Conservation (phyloP, 371 early-diverging fungal genomes). For the Amoeboaphelidium protococcarum region DNA sequence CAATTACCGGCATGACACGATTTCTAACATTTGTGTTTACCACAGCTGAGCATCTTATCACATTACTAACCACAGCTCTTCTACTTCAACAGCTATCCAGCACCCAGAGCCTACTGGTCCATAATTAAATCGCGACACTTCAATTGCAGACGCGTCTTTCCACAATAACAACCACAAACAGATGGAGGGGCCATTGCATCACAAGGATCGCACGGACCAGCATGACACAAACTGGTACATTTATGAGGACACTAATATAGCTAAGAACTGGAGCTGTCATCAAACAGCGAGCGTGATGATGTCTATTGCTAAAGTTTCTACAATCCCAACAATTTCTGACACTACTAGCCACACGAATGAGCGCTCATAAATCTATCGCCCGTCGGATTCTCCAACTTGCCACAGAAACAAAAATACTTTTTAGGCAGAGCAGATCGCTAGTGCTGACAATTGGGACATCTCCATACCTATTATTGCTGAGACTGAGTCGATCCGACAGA, state of each 20-base stretch:
- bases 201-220: constrained; percentile 82
- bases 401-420: constrained; percentile 62
- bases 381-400: constrained; percentile 40
- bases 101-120: too few species aligned
- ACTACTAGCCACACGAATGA: constrained; percentile 55
- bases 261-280: constrained; percentile 13
- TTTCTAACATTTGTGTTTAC: constrained; percentile 30
- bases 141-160: constrained; percentile 35
- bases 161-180: constrained; percentile 63
- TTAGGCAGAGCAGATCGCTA: constrained; percentile 29
- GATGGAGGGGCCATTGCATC: constrained; percentile 38
- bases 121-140: constrained; percentile 20
- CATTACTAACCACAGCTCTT: constrained; percentile 30
- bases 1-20: constrained; percentile 40
- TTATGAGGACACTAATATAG: constrained; percentile 31
- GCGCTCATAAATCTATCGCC: constrained; percentile 33
- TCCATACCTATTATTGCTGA: constrained; percentile 23
- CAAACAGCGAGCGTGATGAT: too few species aligned
- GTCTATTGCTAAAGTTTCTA: too few species aligned
- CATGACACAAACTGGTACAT: constrained; percentile 41
- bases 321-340: too few species aligned
- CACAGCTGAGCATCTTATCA: constrained; percentile 37
- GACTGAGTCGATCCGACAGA: neutral
- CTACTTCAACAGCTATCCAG: constrained; percentile 11
- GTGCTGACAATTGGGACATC: constrained; percentile 81